These are phyloP conservation scores for Mucor saturninus DNA, from an alignment of 371 early-diverging fungal species.

Conservation along the genomic window DNA sequence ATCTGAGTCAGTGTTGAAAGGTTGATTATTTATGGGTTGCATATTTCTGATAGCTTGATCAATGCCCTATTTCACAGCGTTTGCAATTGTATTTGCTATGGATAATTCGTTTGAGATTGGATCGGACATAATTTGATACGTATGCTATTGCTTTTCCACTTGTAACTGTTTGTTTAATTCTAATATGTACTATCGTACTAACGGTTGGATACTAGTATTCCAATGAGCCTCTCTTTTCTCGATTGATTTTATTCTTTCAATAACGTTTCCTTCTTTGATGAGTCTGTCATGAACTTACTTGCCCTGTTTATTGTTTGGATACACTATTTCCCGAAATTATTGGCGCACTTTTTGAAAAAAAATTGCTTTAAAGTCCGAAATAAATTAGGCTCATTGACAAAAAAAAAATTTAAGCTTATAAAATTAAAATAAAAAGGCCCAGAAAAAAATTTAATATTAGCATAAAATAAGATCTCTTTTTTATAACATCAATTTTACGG, in stretches of 20 bases:
- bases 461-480: too few relatives aligned
- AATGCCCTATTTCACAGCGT: not conserved
- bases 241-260: not conserved
- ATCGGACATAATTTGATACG: too few relatives aligned
- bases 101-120: not conserved
- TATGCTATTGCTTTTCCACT: not conserved
- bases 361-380: too few relatives aligned
- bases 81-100: not conserved
- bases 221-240: not conserved
- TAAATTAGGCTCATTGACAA: too few relatives aligned
- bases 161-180: not conserved
- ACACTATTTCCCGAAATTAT: too few relatives aligned
- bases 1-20: not conserved
- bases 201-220: not conserved
- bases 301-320: too few relatives aligned
- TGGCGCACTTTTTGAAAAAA: too few relatives aligned
- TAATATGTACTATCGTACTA: not conserved
- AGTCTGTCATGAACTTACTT: too few relatives aligned
- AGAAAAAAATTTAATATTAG: too few relatives aligned
- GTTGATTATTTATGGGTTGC: not conserved
- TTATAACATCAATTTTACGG: too few relatives aligned
- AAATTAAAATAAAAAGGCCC: too few relatives aligned
- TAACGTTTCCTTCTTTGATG: not conserved
- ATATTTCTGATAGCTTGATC: not conserved
- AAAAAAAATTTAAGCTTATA: too few relatives aligned